A percentile compares a stretch with the other conserved stretches of the same genome.
These are phyloP conservation scores for Ustilago vetiveriae DNA, from an alignment of 1,284 basidiomycete genomes.

Conservation along the genomic window DNA sequence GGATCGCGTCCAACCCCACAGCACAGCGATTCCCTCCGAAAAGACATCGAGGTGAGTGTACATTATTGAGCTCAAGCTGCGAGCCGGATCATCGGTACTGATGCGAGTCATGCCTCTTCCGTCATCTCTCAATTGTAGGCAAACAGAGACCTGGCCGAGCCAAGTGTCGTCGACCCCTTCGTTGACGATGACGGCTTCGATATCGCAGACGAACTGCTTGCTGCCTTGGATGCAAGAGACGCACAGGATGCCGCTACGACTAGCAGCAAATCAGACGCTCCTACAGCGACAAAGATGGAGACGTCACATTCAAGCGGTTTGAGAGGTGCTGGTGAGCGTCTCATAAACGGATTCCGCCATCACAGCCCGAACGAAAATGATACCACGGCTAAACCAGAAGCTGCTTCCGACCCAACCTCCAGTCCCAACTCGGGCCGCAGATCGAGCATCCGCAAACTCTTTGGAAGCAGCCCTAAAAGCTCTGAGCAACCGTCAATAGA, in stretches of 20 bases:
- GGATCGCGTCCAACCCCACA: constrained; percentile 13
- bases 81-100: neutral
- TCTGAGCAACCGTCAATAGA: constrained; percentile 10
- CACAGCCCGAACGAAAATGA: constrained; percentile 3
- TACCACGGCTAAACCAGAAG: constrained; percentile 3
- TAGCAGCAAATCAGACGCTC: neutral
- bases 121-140: neutral
- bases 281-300: constrained; percentile 4
- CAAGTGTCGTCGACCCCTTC: constrained; percentile 25
- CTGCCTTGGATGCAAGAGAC: constrained; percentile 53
- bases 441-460: constrained; percentile 34
- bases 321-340: constrained; percentile 44
- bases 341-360: constrained; percentile 35
- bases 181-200: constrained; percentile 49
- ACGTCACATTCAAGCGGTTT: constrained; percentile 20
- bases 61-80: too few relatives aligned
- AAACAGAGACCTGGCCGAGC: constrained; percentile 2
- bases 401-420: constrained; percentile 1
- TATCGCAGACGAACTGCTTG: constrained; percentile 56
- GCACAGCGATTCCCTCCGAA: constrained; percentile 26
- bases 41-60: constrained; percentile 30
- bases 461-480: constrained; percentile 34
- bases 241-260: constrained; percentile 21
- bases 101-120: too few relatives aligned
- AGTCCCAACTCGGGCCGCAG: constrained; percentile 13